Evolutionary conservation across 345 rosid species (phyloP).

Genomic region (Murraya paniculata): DNA sequence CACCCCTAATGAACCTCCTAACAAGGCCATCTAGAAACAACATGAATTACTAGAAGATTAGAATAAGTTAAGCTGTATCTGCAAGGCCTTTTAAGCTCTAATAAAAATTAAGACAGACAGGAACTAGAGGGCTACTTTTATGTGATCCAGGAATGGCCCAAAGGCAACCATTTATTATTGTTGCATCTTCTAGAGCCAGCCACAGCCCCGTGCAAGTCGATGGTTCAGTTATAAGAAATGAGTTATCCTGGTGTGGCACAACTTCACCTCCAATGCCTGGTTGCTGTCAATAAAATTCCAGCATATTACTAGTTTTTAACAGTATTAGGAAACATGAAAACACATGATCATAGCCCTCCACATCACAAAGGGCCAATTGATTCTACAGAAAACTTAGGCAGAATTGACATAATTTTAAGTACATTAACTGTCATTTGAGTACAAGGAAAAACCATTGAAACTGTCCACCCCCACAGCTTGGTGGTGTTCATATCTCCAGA

Average conservation of each 20-base stretch:
- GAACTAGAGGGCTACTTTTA: conserved; percentile 44
- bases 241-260: conserved; percentile 90
- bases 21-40: conserved; percentile 75
- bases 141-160: conserved; percentile 99
- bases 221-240: conserved; percentile 88
- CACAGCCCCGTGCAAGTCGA: conserved; percentile 89
- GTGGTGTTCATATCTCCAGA: not conserved
- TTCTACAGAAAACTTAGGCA: not conserved
- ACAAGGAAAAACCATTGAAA: not conserved
- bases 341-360: not conserved
- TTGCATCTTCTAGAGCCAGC: conserved; percentile 95
- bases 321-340: not conserved
- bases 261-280: conserved; percentile 99
- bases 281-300: conserved; percentile 51
- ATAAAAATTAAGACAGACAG: not conserved
- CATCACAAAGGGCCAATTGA: not conserved
- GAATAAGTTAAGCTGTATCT: not conserved
- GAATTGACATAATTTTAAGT: no score
- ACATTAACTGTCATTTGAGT: not conserved
- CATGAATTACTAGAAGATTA: not conserved
- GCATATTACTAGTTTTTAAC: not conserved
- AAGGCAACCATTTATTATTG: conserved; percentile 75
- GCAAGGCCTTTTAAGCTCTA: not conserved
- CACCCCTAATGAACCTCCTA: conserved; percentile 78
- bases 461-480: not conserved